Evolutionary conservation across 2,329 filamentous ascomycete species (phyloP).

Genomic region (Penicillium sp.): DNA sequence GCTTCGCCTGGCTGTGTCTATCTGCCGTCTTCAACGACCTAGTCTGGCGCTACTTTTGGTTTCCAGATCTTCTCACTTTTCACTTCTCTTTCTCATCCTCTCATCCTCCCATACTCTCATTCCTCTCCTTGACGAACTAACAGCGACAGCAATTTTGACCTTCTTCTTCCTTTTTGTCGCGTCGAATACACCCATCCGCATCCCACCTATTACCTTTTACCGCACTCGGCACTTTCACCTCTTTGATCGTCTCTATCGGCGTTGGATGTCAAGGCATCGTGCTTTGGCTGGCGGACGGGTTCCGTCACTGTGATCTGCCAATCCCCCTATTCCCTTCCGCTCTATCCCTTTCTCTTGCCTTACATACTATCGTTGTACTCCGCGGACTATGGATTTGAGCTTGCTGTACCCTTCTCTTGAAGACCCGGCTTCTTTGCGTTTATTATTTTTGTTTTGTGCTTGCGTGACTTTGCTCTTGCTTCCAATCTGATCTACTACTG

Average conservation of each 20-base stretch:
- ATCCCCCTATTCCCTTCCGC: conserved; percentile 25
- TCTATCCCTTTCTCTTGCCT: conserved; percentile 16
- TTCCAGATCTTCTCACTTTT: neutral
- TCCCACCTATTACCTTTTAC: conserved; percentile 11
- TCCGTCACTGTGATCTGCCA: conserved; percentile 6
- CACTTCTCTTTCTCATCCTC: conserved; percentile 2
- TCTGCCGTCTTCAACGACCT: conserved; percentile 10
- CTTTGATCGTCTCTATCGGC: conserved; percentile 38
- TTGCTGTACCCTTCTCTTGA: conserved; percentile 14
- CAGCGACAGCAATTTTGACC: conserved; percentile 17
- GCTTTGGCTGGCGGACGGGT: conserved; percentile 35
- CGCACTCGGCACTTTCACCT: conserved; percentile 27
- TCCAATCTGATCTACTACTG: conserved; percentile 3
- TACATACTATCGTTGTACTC: conserved; percentile 3
- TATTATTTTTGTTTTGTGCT: neutral
- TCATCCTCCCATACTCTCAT: conserved; percentile 1
- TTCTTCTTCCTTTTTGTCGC: conserved; percentile 13
- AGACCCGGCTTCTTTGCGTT: conserved; percentile 11
- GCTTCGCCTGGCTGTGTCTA: conserved; percentile 16
- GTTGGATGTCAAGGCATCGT: conserved; percentile 42
- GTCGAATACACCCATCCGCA: neutral
- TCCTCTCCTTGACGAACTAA: conserved; percentile 19
- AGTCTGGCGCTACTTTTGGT: conserved; percentile 5
- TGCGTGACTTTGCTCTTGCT: neutral
- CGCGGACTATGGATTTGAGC: conserved; percentile 18